Evolutionary conservation across 1,284 basidiomycete genomes (phyloP).

Genomic region (Cryptococcus depauperatus): DNA sequence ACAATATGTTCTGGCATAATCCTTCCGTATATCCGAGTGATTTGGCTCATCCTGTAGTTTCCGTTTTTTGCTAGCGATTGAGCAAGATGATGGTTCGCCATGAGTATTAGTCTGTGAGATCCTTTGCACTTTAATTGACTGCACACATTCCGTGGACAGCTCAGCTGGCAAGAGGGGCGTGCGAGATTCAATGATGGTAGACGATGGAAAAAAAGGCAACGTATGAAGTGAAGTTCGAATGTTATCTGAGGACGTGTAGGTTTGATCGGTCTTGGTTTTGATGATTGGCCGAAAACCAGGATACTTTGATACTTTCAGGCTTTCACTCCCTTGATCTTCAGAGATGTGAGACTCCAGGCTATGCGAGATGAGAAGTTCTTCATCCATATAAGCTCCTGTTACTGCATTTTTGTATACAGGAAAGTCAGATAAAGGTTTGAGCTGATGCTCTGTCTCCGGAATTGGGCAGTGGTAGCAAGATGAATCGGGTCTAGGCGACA

Average conservation of each 20-base stretch:
- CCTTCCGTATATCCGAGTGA: too few relatives aligned
- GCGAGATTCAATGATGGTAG: neutral
- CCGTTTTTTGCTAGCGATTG: neutral
- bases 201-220: neutral
- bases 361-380: neutral
- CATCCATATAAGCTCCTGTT: neutral
- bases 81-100: neutral
- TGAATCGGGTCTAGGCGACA: too few relatives aligned
- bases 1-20: too few relatives aligned
- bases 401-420: neutral
- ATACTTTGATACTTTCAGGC: neutral
- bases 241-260: too few relatives aligned
- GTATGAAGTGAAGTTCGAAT: neutral
- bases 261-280: too few relatives aligned
- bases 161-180: neutral
- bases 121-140: neutral
- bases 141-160: neutral
- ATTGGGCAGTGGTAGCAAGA: constrained; percentile 10
- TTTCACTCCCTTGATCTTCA: neutral
- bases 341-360: neutral
- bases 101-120: neutral
- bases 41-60: neutral
- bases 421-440: neutral
- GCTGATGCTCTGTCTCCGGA: constrained; percentile 1
- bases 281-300: too few relatives aligned